These are phyloP conservation scores for Microcyclosporella mali DNA, from an alignment of 2,329 filamentous ascomycete species.

Conservation along the genomic window DNA sequence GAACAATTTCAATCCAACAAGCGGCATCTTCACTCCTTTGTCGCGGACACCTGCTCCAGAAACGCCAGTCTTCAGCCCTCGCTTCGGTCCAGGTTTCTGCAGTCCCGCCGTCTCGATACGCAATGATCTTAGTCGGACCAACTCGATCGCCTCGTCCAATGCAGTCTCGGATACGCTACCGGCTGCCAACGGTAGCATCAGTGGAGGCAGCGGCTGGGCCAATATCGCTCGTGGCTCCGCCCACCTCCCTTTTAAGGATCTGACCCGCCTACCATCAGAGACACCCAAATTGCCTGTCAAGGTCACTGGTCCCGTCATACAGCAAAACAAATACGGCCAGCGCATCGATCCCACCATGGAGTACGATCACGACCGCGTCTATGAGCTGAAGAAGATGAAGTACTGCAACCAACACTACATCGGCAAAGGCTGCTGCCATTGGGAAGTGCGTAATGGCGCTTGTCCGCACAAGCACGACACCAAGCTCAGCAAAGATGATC, in stretches of 20 bases:
- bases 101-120: slow-evolving; percentile 7
- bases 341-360: slow-evolving; percentile 51
- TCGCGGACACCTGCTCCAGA: slow-evolving; percentile 12
- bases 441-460: slow-evolving; percentile 39
- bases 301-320: slow-evolving; percentile 32
- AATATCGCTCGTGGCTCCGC: slow-evolving; percentile 16
- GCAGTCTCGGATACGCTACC: slow-evolving; percentile 13
- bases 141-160: slow-evolving; percentile 15
- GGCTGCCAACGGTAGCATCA: not conserved
- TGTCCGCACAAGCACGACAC: slow-evolving; percentile 54
- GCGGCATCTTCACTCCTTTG: slow-evolving; percentile 24
- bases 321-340: slow-evolving; percentile 54
- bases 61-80: slow-evolving; percentile 13
- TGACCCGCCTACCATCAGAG: slow-evolving; percentile 6
- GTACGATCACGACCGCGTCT: slow-evolving; percentile 51
- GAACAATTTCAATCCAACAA: slow-evolving; percentile 26
- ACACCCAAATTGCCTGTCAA: not conserved
- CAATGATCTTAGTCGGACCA: slow-evolving; percentile 16
- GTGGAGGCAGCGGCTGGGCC: slow-evolving; percentile 14
- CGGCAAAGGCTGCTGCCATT: slow-evolving; percentile 50
- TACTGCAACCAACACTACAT: slow-evolving; percentile 58
- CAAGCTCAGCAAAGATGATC: slow-evolving; percentile 48
- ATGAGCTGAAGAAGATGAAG: slow-evolving; percentile 56
- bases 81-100: not conserved
- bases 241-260: slow-evolving; percentile 17